Evolutionary conservation across 176 grass and related monocot species (phyloP), one percentile per base, ranked within the genome.

Genomic region (Oryza brachyantha): DNA sequence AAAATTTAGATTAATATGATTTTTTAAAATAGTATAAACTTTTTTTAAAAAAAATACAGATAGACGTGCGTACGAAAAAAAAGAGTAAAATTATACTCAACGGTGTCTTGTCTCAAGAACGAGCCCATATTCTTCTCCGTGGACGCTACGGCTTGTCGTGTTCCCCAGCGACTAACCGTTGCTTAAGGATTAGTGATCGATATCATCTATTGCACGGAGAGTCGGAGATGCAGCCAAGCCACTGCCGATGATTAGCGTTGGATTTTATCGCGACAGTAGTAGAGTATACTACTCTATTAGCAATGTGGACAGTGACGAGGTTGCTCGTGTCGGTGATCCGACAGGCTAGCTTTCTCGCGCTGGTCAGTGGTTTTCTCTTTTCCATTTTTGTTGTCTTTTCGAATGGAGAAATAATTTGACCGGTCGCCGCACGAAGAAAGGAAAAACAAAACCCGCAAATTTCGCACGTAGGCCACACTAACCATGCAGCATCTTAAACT

Each of bases 241-340:
- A 7, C 25, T 11, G 7, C 48, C 66, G n/a, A 41, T 55, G 59
- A 78, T 64, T 19, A 8, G 19, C 14, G 57, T 54, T 17, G 41
- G 35, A 13, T 39, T n/a, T 22, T 28, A 7, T 27, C n/a, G 39
- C 61, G 64, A 11, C 2, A 55, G 26, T 5, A 13, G 4, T 12
- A 43, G 12, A 13, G 41, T n/a, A n/a, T 13, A 16, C 3, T 46
- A 45, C 45, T 48, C 14, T 2, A 48, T 17, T 4, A 48, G 48
- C 19, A 52, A 77, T 11, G 39, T 55, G 8, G 17, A 7, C 11
- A 55, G 13, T 16, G 36, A 5, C 61, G 29, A 59, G 22, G 4
- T 48, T 5, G 29, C 24, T 34, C 70, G 36, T 80, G 77, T 81
- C 70, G 70, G 77, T 75, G 70, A 5, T 40, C 63, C 57, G 74